Evolutionary conservation across 1,284 basidiomycete species (phyloP).

Genomic region (Cutaneotrichosporon daszewskae): DNA sequence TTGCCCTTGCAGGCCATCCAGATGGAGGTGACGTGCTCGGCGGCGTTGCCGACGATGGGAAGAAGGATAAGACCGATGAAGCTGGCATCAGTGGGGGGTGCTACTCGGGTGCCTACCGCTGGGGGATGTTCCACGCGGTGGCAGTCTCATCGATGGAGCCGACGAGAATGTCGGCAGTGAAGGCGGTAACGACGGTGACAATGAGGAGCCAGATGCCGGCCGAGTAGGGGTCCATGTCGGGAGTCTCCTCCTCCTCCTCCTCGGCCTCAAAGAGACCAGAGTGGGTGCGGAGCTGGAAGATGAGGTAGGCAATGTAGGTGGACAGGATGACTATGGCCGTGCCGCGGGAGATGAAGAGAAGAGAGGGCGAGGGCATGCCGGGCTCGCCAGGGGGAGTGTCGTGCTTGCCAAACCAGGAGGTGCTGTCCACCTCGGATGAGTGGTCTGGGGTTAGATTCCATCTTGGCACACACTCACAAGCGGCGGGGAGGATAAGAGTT

Average conservation of each 20-base stretch:
- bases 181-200: conserved; percentile 74
- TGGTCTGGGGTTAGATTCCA: conserved; percentile 20
- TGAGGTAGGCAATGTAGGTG: conserved; percentile 75
- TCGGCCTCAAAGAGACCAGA: conserved; percentile 52
- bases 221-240: conserved; percentile 63
- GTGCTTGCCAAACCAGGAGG: conserved; percentile 11
- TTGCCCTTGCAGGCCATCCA: conserved; percentile 80
- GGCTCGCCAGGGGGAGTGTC: conserved; percentile 2
- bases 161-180: conserved; percentile 68
- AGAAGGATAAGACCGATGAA: conserved; percentile 52
- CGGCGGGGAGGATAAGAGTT: conserved; percentile 86
- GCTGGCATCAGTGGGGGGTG: conserved; percentile 8
- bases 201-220: conserved; percentile 55
- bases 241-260: conserved; percentile 51
- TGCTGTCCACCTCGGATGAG: conserved; percentile 28
- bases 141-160: conserved; percentile 87
- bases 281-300: conserved; percentile 55
- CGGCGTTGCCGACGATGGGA: conserved; percentile 62
- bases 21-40: conserved; percentile 66
- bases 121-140: conserved; percentile 69
- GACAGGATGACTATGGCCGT: conserved; percentile 73
- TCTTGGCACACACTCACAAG: conserved; percentile 52
- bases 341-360: conserved; percentile 74
- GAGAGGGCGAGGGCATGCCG: conserved; percentile 50
- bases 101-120: conserved; percentile 46